A percentile compares a stretch with the other conserved stretches of the same genome.
Evolutionary conservation across 2,329 filamentous ascomycete species (phyloP).

Genomic region (Seiridium cupressi): DNA sequence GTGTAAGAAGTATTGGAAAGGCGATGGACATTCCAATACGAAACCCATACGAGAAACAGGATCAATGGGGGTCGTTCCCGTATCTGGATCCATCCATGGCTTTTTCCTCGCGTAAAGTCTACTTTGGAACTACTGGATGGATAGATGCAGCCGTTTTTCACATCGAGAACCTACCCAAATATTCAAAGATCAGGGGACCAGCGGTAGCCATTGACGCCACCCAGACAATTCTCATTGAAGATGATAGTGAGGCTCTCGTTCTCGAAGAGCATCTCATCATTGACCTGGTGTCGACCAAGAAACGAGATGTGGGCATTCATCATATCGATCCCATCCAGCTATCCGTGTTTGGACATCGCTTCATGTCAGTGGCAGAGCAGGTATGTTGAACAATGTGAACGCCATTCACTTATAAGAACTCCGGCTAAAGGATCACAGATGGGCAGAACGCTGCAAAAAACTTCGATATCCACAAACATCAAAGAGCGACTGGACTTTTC

Average conservation of each 20-base stretch:
- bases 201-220: slow-evolving; percentile 66
- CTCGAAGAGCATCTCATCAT: slow-evolving; percentile 34
- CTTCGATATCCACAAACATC: slow-evolving; percentile 74
- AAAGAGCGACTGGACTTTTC: slow-evolving; percentile 80
- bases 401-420: neutral
- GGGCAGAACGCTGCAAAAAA: slow-evolving; percentile 75
- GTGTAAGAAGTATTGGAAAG: slow-evolving; percentile 28
- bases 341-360: slow-evolving; percentile 74
- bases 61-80: slow-evolving; percentile 11
- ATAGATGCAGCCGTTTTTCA: slow-evolving; percentile 24
- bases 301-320: slow-evolving; percentile 39
- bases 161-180: slow-evolving; percentile 20
- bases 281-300: slow-evolving; percentile 19
- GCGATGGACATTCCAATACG: slow-evolving; percentile 8
- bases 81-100: slow-evolving; percentile 13
- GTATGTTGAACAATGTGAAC: neutral
- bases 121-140: slow-evolving; percentile 17
- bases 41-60: neutral
- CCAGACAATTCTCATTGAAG: slow-evolving; percentile 72
- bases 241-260: slow-evolving; percentile 25
- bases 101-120: neutral
- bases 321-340: slow-evolving; percentile 68
- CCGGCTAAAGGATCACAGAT: slow-evolving; percentile 44
- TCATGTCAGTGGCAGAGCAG: slow-evolving; percentile 78
- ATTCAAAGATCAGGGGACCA: slow-evolving; percentile 25